Evolutionary conservation across 192 early-diverging fungal genomes (phyloP).

Genomic region (Coemansia aciculifera): DNA sequence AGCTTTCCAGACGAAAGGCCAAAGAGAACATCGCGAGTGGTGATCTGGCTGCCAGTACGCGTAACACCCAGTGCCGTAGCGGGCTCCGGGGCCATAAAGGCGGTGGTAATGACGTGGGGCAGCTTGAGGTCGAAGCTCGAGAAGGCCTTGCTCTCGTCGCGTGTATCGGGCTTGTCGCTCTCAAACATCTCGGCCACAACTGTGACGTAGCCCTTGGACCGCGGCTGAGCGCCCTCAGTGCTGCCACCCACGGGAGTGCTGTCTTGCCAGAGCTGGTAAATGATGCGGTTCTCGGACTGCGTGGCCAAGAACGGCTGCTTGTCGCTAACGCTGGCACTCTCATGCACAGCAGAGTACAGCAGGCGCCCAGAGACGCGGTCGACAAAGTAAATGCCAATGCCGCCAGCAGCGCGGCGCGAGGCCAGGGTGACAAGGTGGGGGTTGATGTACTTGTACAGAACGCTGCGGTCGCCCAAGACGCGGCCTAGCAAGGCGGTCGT

Average conservation of each 20-base stretch:
- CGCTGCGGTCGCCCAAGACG: conserved; percentile 90
- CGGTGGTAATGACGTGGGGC: conserved; percentile 71
- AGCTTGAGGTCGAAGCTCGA: conserved; percentile 70
- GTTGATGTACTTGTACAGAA: conserved; percentile 99
- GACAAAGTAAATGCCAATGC: conserved; percentile 74
- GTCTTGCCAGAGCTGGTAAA: conserved; percentile 89
- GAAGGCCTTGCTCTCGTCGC: conserved; percentile 70
- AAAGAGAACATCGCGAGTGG: conserved; percentile 80
- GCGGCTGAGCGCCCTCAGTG: conserved; percentile 16
- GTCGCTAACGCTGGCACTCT: conserved; percentile 49
- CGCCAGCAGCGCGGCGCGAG: conserved; percentile 47
- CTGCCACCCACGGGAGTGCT: conserved; percentile 34
- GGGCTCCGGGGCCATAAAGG: conserved; percentile 75
- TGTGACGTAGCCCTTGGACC: conserved; percentile 72
- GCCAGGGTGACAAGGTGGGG: conserved; percentile 84
- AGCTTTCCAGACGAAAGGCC: conserved; percentile 47
- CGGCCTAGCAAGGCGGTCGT: conserved; percentile 86
- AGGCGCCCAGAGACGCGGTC: conserved; percentile 88
- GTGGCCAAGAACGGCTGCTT: conserved; percentile 63
- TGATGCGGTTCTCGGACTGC: conserved; percentile 85
- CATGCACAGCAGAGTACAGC: conserved; percentile 69
- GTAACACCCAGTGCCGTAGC: conserved; percentile 83
- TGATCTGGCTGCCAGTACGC: conserved; percentile 79
- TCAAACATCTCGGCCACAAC: conserved; percentile 90
- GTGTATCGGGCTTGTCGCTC: conserved; percentile 66